These are phyloP conservation scores for Apostasia shenzhenica DNA, from an alignment of 106 monocot species.

Conservation along the genomic window DNA sequence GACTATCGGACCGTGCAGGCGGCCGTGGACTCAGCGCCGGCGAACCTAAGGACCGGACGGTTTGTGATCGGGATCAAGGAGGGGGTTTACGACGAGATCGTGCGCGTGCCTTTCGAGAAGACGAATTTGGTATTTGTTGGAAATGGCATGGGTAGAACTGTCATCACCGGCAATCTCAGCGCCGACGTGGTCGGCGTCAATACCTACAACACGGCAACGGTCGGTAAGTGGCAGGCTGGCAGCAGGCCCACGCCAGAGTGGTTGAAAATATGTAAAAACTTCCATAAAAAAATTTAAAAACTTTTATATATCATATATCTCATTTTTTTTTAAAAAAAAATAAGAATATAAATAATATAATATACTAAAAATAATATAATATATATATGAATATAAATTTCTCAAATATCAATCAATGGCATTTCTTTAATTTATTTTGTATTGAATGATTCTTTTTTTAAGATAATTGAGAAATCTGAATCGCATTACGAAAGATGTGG, in stretches of 20 bases:
- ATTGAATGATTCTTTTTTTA: too few relatives aligned
- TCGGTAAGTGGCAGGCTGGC: conserved; percentile 32
- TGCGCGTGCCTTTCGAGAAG: conserved; percentile 60
- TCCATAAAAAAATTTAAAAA: too few relatives aligned
- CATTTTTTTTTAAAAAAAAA: background rate
- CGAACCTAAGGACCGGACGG: background rate
- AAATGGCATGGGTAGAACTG: conserved; percentile 73
- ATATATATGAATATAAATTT: background rate
- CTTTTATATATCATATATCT: background rate
- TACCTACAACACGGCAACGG: conserved; percentile 74
- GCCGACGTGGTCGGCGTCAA: conserved; percentile 38
- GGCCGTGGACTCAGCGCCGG: conserved; percentile 71
- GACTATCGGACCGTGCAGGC: conserved; percentile 45
- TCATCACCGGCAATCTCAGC: conserved; percentile 58
- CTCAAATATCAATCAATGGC: too few relatives aligned
- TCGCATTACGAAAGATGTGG: too few relatives aligned
- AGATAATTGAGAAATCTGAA: too few relatives aligned
- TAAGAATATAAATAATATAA: background rate
- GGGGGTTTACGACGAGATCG: conserved; percentile 68
- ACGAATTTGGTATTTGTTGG: conserved; percentile 62
- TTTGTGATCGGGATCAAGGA: conserved; percentile 58
- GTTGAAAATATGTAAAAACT: too few relatives aligned
- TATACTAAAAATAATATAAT: background rate
- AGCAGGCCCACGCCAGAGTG: background rate
- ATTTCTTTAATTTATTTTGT: too few relatives aligned